These are phyloP conservation scores for Piper betle DNA, from an alignment of 164 flowering plant genomes.

Conservation along the genomic window DNA sequence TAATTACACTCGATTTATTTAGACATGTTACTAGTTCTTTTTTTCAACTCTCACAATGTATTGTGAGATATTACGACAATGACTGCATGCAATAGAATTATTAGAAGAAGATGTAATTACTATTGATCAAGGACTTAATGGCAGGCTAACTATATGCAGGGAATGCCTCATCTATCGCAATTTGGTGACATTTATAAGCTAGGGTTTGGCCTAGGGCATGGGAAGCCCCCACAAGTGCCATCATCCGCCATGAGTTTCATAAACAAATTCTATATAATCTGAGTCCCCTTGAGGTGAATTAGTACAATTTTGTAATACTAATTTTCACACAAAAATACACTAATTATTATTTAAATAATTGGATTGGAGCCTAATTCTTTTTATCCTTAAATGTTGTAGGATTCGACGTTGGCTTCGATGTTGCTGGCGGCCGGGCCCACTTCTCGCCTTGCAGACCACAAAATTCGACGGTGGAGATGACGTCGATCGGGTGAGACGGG, in stretches of 20 bases:
- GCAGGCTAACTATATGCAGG: constrained; percentile 41
- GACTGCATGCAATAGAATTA: too few species aligned
- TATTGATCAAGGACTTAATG: too few species aligned
- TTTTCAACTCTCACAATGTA: too few species aligned
- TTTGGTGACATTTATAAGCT: constrained; percentile 30
- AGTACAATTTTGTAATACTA: not conserved
- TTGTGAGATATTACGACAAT: too few species aligned
- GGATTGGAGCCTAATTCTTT: too few species aligned
- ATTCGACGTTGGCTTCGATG: constrained; percentile 53
- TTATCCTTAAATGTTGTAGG: too few species aligned
- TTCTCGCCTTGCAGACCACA: constrained; percentile 30
- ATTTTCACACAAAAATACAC: too few species aligned
- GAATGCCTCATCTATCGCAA: constrained; percentile 44
- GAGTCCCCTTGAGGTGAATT: constrained; percentile 60
- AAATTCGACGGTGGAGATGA: constrained; percentile 17
- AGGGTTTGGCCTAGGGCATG: constrained; percentile 40
- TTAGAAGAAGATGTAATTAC: too few species aligned
- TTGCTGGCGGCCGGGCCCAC: constrained; percentile 56
- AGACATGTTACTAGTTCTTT: too few species aligned
- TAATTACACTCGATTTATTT: too few species aligned
- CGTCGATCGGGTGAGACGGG: constrained; percentile 29
- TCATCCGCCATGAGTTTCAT: constrained; percentile 41
- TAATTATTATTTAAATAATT: too few species aligned
- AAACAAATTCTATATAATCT: constrained; percentile 37
- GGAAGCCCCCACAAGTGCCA: constrained; percentile 55